Evolutionary conservation across 2,329 filamentous ascomycete genomes (phyloP).

Genomic region (Phyllosticta citriasiana): DNA sequence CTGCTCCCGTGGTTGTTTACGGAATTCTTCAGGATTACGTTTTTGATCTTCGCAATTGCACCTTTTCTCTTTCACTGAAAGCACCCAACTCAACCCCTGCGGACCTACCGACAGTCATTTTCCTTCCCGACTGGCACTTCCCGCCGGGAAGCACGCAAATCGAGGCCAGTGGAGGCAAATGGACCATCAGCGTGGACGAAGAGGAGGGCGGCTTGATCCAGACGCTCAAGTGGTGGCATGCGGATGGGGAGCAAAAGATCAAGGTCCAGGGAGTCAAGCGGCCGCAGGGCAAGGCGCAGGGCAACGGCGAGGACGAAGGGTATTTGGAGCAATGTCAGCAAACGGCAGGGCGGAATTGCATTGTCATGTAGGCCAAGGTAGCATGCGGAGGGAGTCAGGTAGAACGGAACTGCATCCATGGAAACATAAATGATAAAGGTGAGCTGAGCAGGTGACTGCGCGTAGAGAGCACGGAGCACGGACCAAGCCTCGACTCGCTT

Average conservation of each 20-base stretch:
- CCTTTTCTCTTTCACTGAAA: conserved; percentile 62
- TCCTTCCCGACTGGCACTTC: conserved; percentile 87
- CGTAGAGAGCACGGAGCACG: conserved; percentile 1
- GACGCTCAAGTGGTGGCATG: conserved; percentile 85
- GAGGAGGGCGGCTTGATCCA: conserved; percentile 61
- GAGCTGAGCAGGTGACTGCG: conserved; percentile 8
- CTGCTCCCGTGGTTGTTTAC: conserved; percentile 64
- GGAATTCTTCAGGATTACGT: conserved; percentile 62
- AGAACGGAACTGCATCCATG: too few species aligned
- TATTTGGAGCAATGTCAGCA: conserved; percentile 59
- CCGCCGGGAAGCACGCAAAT: conserved; percentile 60
- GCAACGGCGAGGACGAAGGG: conserved; percentile 60
- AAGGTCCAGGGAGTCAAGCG: conserved; percentile 65
- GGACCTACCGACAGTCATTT: conserved; percentile 67
- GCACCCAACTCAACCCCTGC: conserved; percentile 51
- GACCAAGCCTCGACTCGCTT: not conserved
- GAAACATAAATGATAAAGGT: too few species aligned
- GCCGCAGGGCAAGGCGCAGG: conserved; percentile 36
- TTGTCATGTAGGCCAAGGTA: conserved; percentile 29
- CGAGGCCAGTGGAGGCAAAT: conserved; percentile 75
- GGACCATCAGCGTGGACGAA: conserved; percentile 70
- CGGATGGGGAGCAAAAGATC: conserved; percentile 70
- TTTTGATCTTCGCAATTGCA: conserved; percentile 73
- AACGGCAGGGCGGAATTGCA: conserved; percentile 26
- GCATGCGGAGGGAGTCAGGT: too few species aligned